These are phyloP conservation scores for Malus hybrid DNA, from an alignment of 331 rosid species.

Conservation along the genomic window DNA sequence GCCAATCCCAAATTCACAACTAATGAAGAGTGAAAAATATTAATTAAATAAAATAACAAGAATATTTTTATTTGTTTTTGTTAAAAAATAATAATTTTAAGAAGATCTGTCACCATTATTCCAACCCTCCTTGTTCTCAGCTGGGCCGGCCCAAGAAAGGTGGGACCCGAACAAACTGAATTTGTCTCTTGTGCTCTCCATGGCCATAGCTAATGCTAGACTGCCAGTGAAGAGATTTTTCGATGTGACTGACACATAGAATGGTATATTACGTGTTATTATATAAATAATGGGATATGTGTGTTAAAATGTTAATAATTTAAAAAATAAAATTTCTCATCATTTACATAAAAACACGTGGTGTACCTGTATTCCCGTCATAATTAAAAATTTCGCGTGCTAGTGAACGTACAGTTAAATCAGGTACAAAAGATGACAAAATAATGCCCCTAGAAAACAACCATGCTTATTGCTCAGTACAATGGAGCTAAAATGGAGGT, in stretches of 20 bases:
- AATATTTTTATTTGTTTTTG: too few relatives aligned
- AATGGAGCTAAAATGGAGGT: constrained; percentile 17
- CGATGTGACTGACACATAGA: too few relatives aligned
- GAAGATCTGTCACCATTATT: background rate
- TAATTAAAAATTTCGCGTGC: too few relatives aligned
- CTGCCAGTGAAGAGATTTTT: too few relatives aligned
- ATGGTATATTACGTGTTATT: too few relatives aligned
- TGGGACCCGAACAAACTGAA: constrained; percentile 19
- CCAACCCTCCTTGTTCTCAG: constrained; percentile 24
- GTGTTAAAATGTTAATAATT: too few relatives aligned
- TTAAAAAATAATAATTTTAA: too few relatives aligned
- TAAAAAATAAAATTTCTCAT: too few relatives aligned
- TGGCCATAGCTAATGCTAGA: background rate
- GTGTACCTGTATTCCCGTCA: too few relatives aligned
- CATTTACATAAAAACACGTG: too few relatives aligned
- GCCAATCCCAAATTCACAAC: background rate
- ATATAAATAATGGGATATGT: too few relatives aligned
- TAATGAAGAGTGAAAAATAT: background rate
- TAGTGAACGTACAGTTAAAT: constrained; percentile 21
- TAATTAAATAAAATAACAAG: background rate
- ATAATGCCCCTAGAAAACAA: constrained; percentile 35
- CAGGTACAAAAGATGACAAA: constrained; percentile 33
- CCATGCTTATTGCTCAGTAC: constrained; percentile 20
- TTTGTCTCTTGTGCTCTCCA: constrained; percentile 1
- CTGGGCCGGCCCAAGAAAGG: constrained; percentile 60